Percentiles rank a stretch among this genome's conserved stretches.
Evolutionary conservation across 257 asterid genomes (phyloP).

Genomic region (Coffea canephora): DNA sequence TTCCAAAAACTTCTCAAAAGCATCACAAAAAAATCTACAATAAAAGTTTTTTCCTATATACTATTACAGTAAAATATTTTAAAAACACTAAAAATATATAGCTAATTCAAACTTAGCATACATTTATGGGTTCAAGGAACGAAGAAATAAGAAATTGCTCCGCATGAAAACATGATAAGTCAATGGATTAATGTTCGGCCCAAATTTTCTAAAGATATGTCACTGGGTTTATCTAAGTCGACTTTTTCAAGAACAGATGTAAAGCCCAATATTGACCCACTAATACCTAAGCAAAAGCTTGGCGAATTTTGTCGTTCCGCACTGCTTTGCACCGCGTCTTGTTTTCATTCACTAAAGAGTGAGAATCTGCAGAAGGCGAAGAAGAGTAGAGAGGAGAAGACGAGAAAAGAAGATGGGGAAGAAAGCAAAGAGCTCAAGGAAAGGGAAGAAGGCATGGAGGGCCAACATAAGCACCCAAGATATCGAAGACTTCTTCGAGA

Average conservation of each 20-base stretch:
- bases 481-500: slow-evolving; percentile 77
- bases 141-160: too few relatives aligned
- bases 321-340: too few relatives aligned
- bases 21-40: too few relatives aligned
- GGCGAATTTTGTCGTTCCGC: too few relatives aligned
- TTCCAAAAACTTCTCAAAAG: too few relatives aligned
- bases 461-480: slow-evolving; percentile 92
- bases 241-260: not conserved
- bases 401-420: slow-evolving; percentile 59
- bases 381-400: not conserved
- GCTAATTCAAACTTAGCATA: too few relatives aligned
- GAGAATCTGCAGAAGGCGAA: not conserved
- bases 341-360: too few relatives aligned
- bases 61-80: too few relatives aligned
- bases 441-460: slow-evolving; percentile 98
- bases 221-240: not conserved
- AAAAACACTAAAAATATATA: too few relatives aligned
- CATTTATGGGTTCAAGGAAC: too few relatives aligned
- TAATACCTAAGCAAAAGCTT: not conserved
- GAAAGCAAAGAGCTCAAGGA: slow-evolving; percentile 73
- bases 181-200: not conserved
- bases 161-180: not conserved
- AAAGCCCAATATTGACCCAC: not conserved
- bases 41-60: too few relatives aligned
- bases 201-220: not conserved